These are phyloP conservation scores for Russula compacta DNA, from an alignment of 768 basidiomycete species.

Conservation along the genomic window DNA sequence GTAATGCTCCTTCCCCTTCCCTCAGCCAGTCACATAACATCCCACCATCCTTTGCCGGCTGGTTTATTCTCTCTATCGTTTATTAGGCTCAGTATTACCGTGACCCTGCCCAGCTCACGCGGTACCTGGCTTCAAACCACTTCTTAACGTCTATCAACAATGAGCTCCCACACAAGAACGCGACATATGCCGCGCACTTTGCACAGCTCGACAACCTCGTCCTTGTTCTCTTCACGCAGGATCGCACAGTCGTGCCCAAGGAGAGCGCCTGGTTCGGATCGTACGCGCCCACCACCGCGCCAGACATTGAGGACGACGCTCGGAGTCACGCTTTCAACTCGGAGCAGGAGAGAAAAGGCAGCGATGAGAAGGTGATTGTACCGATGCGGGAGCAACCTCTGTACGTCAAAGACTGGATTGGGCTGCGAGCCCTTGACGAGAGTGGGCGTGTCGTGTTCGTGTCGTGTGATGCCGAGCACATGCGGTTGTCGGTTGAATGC, in stretches of 20 bases:
- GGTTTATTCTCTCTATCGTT: not conserved
- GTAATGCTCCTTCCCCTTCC: constrained; percentile 22
- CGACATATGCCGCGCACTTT: constrained; percentile 52
- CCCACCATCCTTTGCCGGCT: not conserved
- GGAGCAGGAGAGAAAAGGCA: not conserved
- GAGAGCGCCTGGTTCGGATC: constrained; percentile 85
- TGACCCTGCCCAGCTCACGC: constrained; percentile 50
- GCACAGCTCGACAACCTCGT: constrained; percentile 56
- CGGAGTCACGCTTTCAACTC: not conserved
- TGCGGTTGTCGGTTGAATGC: constrained; percentile 44
- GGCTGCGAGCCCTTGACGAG: constrained; percentile 62
- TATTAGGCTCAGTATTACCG: constrained; percentile 79
- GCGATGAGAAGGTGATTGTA: constrained; percentile 36
- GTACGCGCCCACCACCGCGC: constrained; percentile 32
- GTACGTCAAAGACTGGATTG: constrained; percentile 77
- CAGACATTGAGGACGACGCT: constrained; percentile 23
- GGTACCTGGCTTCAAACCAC: constrained; percentile 49
- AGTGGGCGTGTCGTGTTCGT: constrained; percentile 48
- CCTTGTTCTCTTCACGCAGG: constrained; percentile 63
- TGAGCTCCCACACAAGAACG: constrained; percentile 49
- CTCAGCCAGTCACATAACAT: not conserved
- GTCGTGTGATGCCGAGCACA: constrained; percentile 66
- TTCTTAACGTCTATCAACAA: constrained; percentile 78
- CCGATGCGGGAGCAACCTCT: constrained; percentile 67
- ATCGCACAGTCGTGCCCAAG: constrained; percentile 74